Evolutionary conservation across 2,329 filamentous ascomycete species (phyloP).

Genomic region (Trichophyton rubrum): DNA sequence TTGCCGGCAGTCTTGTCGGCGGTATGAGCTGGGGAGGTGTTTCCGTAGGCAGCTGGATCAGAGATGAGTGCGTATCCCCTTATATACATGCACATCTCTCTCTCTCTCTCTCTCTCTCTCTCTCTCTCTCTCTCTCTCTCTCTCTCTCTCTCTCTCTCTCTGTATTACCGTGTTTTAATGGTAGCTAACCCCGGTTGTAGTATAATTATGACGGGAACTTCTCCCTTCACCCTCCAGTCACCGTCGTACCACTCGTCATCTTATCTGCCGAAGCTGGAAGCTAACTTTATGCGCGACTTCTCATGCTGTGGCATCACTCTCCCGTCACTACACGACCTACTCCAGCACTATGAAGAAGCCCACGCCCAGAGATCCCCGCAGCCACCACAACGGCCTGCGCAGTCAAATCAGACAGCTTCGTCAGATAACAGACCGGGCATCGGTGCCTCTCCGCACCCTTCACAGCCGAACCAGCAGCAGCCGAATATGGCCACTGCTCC

Average conservation of each 20-base stretch:
- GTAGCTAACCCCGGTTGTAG: conserved; percentile 35
- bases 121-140: too few species aligned
- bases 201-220: conserved; percentile 90
- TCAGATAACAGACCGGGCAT: conserved; percentile 41
- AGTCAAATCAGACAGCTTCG: conserved; percentile 29
- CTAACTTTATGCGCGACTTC: conserved; percentile 96
- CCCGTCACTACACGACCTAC: conserved; percentile 81
- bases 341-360: conserved; percentile 93
- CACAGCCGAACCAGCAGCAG: conserved; percentile 12
- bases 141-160: not conserved
- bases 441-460: conserved; percentile 24
- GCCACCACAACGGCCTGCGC: conserved; percentile 35
- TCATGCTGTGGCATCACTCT: conserved; percentile 84
- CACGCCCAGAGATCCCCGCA: conserved; percentile 60
- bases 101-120: not conserved
- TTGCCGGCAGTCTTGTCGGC: conserved; percentile 50
- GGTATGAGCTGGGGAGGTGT: conserved; percentile 97
- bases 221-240: conserved; percentile 82
- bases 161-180: not conserved
- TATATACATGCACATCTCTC: not conserved
- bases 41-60: conserved; percentile 91
- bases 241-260: conserved; percentile 94
- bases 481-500: conserved; percentile 4
- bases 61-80: conserved; percentile 72
- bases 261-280: conserved; percentile 90